Conservation (phyloP, 176 grass and related monocot species). For the Phoenix roebelenii region DNA sequence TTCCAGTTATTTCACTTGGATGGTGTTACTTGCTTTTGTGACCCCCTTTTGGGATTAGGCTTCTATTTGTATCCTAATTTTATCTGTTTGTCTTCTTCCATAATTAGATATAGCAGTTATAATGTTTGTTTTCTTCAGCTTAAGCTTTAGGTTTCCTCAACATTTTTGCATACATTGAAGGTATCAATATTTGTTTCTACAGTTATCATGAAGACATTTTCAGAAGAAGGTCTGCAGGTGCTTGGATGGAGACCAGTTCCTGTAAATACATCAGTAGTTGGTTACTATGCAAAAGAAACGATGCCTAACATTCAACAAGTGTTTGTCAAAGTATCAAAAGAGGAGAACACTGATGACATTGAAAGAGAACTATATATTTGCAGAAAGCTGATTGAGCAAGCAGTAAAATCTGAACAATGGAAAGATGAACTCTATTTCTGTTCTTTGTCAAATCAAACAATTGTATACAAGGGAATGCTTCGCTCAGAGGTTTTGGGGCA, state of each 20-base stretch:
- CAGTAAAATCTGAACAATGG: constrained; percentile 63
- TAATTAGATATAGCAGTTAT: too few species aligned
- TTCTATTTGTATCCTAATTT: too few species aligned
- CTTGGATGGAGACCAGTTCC: constrained; percentile 92
- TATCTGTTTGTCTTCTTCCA: too few species aligned
- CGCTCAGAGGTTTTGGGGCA: constrained; percentile 90
- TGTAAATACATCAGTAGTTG: constrained; percentile 67
- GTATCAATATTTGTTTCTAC: constrained; percentile 27
- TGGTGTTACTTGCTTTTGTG: too few species aligned
- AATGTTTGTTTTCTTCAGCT: too few species aligned
- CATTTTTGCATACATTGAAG: constrained; percentile 23
- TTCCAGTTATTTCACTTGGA: too few species aligned
- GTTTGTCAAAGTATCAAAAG: constrained; percentile 76
- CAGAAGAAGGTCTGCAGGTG: constrained; percentile 85
- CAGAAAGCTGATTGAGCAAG: constrained; percentile 79
- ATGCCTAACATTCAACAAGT: constrained; percentile 94
- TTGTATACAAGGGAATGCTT: constrained; percentile 99
- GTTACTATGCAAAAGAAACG: constrained; percentile 83
- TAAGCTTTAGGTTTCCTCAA: too few species aligned
- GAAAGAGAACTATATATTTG: constrained; percentile 95
- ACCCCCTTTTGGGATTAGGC: too few species aligned
- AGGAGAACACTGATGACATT: constrained; percentile 89
- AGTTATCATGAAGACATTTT: constrained; percentile 77
- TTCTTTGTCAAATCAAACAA: constrained; percentile 75
- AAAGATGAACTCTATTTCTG: constrained; percentile 89